These are phyloP conservation scores for Stropharia rugosoannulata DNA, from an alignment of 768 basidiomycete genomes.

Conservation along the genomic window DNA sequence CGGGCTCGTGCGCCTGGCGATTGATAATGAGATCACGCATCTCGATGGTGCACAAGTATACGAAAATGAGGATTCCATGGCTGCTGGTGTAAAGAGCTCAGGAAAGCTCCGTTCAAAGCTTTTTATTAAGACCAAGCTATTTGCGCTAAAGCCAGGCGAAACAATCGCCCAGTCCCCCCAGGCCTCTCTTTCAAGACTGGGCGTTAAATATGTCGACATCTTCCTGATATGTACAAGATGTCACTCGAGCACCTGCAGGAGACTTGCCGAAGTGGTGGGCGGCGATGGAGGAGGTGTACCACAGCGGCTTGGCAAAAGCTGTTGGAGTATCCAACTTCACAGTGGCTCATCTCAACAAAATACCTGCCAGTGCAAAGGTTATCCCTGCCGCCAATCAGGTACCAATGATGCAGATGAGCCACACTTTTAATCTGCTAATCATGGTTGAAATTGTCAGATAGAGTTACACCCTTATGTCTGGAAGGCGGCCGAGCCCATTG, in stretches of 20 bases:
- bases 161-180: slow-evolving; percentile 49
- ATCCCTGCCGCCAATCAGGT: slow-evolving; percentile 74
- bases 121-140: slow-evolving; percentile 63
- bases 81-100: slow-evolving; percentile 47
- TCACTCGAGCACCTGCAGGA: slow-evolving; percentile 35
- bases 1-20: slow-evolving; percentile 41
- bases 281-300: slow-evolving; percentile 56
- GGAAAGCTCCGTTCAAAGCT: slow-evolving; percentile 52
- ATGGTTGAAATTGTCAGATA: slow-evolving; percentile 39
- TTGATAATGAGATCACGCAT: slow-evolving; percentile 57
- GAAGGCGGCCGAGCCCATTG: slow-evolving; percentile 52
- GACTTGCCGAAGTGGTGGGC: slow-evolving; percentile 55
- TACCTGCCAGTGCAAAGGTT: slow-evolving; percentile 50
- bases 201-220: slow-evolving; percentile 57
- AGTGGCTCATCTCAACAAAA: slow-evolving; percentile 49
- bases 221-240: slow-evolving; percentile 62
- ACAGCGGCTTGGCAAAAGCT: slow-evolving; percentile 45
- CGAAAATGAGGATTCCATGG: slow-evolving; percentile 52
- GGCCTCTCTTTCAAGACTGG: slow-evolving; percentile 53
- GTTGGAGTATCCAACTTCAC: slow-evolving; percentile 75
- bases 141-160: slow-evolving; percentile 37
- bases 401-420: slow-evolving; percentile 1
- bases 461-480: slow-evolving; percentile 73
- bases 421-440: neutral
- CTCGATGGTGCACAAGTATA: slow-evolving; percentile 65